Conservation (phyloP, 1,284 basidiomycete genomes). For the Erythrobasidium hasegawianum region DNA sequence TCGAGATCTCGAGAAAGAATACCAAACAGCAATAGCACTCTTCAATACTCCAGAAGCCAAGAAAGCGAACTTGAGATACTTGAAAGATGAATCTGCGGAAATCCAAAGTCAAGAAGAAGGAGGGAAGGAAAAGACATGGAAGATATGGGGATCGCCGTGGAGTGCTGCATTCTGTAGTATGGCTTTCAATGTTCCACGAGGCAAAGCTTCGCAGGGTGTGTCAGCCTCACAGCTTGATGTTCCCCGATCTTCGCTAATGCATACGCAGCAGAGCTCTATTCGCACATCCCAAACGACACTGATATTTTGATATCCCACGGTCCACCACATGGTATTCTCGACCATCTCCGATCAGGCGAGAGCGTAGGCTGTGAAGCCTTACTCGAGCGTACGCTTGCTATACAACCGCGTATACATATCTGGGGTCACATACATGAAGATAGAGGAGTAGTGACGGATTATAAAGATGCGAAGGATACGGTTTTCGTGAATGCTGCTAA, state of each 20-base stretch:
- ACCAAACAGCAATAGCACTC: constrained; percentile 44
- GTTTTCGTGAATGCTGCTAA: constrained; percentile 55
- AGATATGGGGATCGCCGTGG: constrained; percentile 63
- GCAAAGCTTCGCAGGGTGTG: constrained; percentile 51
- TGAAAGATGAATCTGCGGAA: constrained; percentile 55
- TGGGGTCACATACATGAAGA: constrained; percentile 69
- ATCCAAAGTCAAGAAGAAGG: constrained; percentile 50
- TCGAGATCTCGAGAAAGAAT: neutral
- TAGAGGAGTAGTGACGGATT: constrained; percentile 51
- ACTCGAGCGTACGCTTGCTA: constrained; percentile 50
- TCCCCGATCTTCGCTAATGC: no score
- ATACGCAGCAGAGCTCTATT: constrained; percentile 53
- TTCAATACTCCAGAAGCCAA: constrained; percentile 51
- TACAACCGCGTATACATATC: constrained; percentile 57
- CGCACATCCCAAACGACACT: constrained; percentile 56
- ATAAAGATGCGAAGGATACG: constrained; percentile 44
- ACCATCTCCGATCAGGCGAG: constrained; percentile 51
- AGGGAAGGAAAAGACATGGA: constrained; percentile 56
- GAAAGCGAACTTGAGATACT: constrained; percentile 56
- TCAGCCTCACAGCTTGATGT: no score
- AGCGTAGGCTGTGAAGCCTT: constrained; percentile 58
- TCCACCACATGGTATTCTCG: constrained; percentile 56
- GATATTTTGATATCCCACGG: constrained; percentile 66
- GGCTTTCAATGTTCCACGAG: constrained; percentile 59
- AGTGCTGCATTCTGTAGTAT: constrained; percentile 56